Conservation (phyloP, 208 protist genomes). For the Trypanosomatidae sp. region DNA sequence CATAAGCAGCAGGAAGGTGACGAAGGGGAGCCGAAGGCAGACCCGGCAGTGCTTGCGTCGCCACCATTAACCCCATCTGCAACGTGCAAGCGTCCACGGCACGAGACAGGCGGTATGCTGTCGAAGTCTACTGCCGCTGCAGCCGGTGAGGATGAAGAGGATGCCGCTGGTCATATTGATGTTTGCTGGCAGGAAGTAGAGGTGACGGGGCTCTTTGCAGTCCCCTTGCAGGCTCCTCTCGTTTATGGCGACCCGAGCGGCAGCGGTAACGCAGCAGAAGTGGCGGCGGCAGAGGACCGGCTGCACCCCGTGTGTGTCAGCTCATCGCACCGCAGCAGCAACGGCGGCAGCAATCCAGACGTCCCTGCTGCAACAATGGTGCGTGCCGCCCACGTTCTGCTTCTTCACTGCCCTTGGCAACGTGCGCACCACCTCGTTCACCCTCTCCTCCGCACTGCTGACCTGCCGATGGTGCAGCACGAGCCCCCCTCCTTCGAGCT, state of each 20-base stretch:
- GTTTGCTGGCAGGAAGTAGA: slow-evolving; percentile 71
- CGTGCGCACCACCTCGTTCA: slow-evolving; percentile 44
- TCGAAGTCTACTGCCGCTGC: too few relatives aligned
- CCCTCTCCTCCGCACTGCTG: slow-evolving; percentile 37
- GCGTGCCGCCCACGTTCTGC: slow-evolving; percentile 16
- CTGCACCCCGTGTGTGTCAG: too few relatives aligned
- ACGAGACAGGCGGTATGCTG: too few relatives aligned
- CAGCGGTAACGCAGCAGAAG: not conserved
- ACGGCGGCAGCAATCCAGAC: not conserved
- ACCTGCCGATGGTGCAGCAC: slow-evolving; percentile 16
- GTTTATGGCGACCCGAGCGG: slow-evolving; percentile 10
- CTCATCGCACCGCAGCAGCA: not conserved
- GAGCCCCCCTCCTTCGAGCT: slow-evolving; percentile 26
- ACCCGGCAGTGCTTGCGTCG: too few relatives aligned
- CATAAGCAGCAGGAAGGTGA: too few relatives aligned
- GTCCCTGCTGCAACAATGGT: not conserved
- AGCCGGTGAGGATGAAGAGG: slow-evolving; percentile 20
- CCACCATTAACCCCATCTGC: not conserved
- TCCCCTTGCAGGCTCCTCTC: slow-evolving; percentile 46
- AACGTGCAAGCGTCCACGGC: slow-evolving; percentile 19
- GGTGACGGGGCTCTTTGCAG: slow-evolving; percentile 55
- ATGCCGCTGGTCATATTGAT: slow-evolving; percentile 14
- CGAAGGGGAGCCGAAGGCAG: too few relatives aligned
- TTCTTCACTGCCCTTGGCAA: slow-evolving; percentile 60
- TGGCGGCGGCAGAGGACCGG: too few relatives aligned